phyloP scores from a whole-genome alignment of 306 rosid genomes.

The Prinsepia uniflora region DNA sequence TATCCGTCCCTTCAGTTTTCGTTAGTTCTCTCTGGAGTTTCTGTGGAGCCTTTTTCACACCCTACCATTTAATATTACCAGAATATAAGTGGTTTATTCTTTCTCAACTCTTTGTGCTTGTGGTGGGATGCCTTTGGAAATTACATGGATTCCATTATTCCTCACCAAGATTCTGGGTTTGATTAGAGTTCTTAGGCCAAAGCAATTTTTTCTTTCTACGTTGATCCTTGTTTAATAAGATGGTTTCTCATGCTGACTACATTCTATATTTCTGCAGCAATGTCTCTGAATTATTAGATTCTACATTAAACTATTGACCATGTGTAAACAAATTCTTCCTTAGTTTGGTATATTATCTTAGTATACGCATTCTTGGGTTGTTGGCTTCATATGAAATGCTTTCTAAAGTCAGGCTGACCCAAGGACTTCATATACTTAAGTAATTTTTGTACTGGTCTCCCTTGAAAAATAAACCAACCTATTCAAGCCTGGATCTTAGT shows the following conservation, averaged over 20 bases:
- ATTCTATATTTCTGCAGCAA: not conserved
- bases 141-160: not conserved
- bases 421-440: not conserved
- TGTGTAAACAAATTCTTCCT: not conserved
- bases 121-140: not conserved
- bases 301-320: not conserved
- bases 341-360: not conserved
- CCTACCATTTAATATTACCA: not conserved
- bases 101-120: not conserved
- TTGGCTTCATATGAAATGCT: not conserved
- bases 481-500: not conserved
- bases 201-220: not conserved
- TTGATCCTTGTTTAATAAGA: not conserved
- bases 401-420: not conserved
- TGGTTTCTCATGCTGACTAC: not conserved
- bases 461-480: not conserved
- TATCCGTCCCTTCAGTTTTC: slow-evolving; percentile 14
- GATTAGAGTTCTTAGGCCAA: not conserved
- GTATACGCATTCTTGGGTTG: not conserved
- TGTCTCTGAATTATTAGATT: not conserved
- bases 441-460: not conserved
- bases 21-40: not conserved
- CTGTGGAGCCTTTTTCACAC: not conserved
- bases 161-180: not conserved
- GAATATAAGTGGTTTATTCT: not conserved